phyloP scores from a whole-genome alignment of 257 asterid species.

The Capsicum rhomboideum region DNA sequence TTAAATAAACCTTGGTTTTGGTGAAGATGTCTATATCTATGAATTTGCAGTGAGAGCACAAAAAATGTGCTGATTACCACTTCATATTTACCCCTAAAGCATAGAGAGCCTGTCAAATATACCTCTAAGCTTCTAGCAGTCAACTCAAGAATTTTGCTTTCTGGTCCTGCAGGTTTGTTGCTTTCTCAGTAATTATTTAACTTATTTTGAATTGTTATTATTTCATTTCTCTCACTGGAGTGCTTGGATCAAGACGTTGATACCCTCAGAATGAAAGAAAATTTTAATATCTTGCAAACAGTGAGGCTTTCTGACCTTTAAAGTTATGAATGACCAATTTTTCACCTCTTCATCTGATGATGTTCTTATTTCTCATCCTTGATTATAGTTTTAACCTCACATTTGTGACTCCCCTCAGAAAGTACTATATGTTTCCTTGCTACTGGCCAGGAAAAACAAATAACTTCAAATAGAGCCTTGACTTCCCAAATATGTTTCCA shows the following conservation, averaged over 20 bases:
- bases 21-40: slow-evolving; percentile 4
- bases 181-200: neutral
- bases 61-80: slow-evolving; percentile 72
- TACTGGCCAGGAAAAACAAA: neutral
- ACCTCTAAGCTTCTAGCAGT: slow-evolving; percentile 68
- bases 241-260: slow-evolving; percentile 59
- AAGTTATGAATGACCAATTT: neutral
- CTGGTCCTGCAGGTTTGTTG: slow-evolving; percentile 82
- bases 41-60: slow-evolving; percentile 70
- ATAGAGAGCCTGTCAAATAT: slow-evolving; percentile 50
- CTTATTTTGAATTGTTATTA: neutral
- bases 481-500: neutral
- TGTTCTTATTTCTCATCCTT: neutral
- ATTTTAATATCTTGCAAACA: slow-evolving; percentile 55
- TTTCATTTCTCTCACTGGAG: neutral
- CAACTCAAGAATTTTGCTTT: slow-evolving; percentile 76
- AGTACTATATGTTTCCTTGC: neutral
- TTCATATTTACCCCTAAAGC: slow-evolving; percentile 69
- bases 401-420: neutral
- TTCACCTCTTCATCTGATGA: neutral
- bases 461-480: neutral
- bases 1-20: neutral
- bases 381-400: neutral
- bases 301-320: slow-evolving; percentile 32
- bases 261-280: slow-evolving; percentile 59